phyloP scores from a whole-genome alignment of 202 grass and related monocot species.

The Musa balbisiana region DNA sequence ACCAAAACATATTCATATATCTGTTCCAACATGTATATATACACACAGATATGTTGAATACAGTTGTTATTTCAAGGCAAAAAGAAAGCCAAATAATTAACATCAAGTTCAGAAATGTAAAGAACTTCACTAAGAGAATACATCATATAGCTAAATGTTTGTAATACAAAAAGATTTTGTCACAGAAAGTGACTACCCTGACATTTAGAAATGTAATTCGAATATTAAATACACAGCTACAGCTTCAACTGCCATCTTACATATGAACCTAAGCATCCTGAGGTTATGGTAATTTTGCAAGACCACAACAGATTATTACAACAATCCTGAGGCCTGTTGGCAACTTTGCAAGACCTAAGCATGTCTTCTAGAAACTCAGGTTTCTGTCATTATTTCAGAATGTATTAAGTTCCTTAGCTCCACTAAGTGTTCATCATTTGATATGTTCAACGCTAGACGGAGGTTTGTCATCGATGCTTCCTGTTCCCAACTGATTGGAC shows the following conservation, averaged over 20 bases:
- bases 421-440: conserved; percentile 69
- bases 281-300: no score
- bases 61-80: not conserved
- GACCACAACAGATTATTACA: not conserved
- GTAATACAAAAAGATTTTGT: not conserved
- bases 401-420: conserved; percentile 50
- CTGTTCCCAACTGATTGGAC: conserved; percentile 76
- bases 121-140: not conserved
- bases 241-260: not conserved
- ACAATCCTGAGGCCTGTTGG: not conserved
- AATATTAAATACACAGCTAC: not conserved
- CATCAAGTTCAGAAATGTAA: not conserved
- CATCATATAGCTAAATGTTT: not conserved
- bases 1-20: no score
- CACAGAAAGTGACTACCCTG: not conserved
- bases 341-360: not conserved
- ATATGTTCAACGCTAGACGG: conserved; percentile 60
- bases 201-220: not conserved
- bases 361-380: not conserved
- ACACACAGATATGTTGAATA: not conserved
- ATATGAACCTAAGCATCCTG: not conserved
- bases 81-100: not conserved
- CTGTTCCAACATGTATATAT: not conserved
- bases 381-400: not conserved
- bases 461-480: conserved; percentile 70